A percentile compares a stretch with the other conserved stretches of the same genome.
These are phyloP conservation scores for Trichoderma pleuroti DNA, from an alignment of 2,329 filamentous ascomycete genomes.

Conservation along the genomic window DNA sequence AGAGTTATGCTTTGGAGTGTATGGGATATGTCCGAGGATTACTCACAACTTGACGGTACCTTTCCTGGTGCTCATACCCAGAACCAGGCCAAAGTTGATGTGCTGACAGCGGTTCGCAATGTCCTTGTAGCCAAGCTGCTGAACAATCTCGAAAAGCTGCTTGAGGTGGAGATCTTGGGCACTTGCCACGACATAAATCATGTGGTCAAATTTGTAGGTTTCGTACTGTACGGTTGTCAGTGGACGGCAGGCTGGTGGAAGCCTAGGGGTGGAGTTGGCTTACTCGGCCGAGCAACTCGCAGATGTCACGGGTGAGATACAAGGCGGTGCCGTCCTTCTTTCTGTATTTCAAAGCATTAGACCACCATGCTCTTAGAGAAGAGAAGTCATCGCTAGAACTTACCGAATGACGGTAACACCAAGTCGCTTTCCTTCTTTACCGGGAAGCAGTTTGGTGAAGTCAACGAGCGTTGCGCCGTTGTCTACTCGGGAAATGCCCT, in stretches of 20 bases:
- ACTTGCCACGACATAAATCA: slow-evolving; percentile 75
- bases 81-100: slow-evolving; percentile 70
- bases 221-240: slow-evolving; percentile 36
- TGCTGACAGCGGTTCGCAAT: slow-evolving; percentile 65
- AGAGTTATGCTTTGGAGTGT: no score
- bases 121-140: slow-evolving; percentile 66
- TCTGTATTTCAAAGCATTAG: slow-evolving; percentile 19
- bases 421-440: slow-evolving; percentile 65
- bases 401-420: slow-evolving; percentile 65
- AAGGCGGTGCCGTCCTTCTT: slow-evolving; percentile 73
- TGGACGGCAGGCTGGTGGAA: background rate
- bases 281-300: slow-evolving; percentile 63
- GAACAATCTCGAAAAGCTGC: slow-evolving; percentile 73
- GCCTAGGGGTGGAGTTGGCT: background rate
- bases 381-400: background rate
- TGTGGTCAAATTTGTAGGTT: slow-evolving; percentile 67
- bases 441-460: slow-evolving; percentile 63
- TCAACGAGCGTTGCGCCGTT: slow-evolving; percentile 71
- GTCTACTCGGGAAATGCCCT: slow-evolving; percentile 63
- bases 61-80: slow-evolving; percentile 66
- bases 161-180: slow-evolving; percentile 70
- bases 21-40: background rate
- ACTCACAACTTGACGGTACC: slow-evolving; percentile 67
- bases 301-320: slow-evolving; percentile 76
- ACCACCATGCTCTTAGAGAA: background rate